Conservation (phyloP, 257 asterid genomes). For the Agastache rugosa region DNA sequence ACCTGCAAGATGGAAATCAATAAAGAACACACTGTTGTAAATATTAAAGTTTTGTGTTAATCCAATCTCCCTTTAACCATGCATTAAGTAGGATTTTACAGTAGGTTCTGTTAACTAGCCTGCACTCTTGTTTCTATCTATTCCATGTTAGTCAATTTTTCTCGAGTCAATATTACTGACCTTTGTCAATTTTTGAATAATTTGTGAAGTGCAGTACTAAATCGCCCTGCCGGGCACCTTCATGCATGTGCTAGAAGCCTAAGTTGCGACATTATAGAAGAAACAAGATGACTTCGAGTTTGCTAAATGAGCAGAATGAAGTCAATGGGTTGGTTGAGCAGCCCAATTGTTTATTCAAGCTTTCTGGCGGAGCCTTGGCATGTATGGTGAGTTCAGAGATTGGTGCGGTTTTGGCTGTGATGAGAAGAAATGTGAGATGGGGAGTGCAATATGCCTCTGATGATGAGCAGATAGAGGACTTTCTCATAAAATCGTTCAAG, state of each 20-base stretch:
- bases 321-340: conserved; percentile 51
- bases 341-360: conserved; percentile 50
- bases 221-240: conserved; percentile 37
- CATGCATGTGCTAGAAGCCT: conserved; percentile 37
- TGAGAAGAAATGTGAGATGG: conserved; percentile 99
- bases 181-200: conserved; percentile 17
- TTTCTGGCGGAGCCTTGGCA: conserved; percentile 78
- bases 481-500: conserved; percentile 82
- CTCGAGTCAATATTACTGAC: conserved; percentile 20
- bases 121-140: not conserved
- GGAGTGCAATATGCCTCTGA: conserved; percentile 81
- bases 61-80: not conserved
- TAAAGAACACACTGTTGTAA: conserved; percentile 14
- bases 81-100: not conserved
- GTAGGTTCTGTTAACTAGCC: conserved; percentile 14
- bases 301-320: conserved; percentile 53
- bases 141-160: conserved; percentile 18
- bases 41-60: not conserved
- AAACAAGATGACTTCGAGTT: conserved; percentile 55
- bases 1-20: not conserved
- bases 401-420: conserved; percentile 96
- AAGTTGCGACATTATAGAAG: conserved; percentile 43
- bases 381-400: conserved; percentile 93
- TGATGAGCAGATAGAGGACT: conserved; percentile 87
- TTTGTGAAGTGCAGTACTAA: conserved; percentile 35